Evolutionary conservation across 2,329 filamentous ascomycete species (phyloP).

Genomic region (Monilinia vaccinii-corymbosi): DNA sequence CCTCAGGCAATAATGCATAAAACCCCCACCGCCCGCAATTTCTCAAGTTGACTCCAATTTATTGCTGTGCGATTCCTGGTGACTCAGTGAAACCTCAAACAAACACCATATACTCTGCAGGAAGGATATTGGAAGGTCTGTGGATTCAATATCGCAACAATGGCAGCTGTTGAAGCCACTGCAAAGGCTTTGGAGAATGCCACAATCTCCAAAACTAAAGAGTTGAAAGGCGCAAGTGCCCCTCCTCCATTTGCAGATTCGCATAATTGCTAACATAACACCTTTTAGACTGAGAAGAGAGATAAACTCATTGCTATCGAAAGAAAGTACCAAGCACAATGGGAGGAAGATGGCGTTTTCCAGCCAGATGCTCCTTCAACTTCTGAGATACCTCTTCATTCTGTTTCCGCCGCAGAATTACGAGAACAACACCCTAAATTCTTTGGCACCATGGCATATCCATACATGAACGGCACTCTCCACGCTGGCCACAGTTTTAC

Average conservation of each 20-base stretch:
- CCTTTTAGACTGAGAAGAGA: slow-evolving; percentile 67
- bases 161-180: slow-evolving; percentile 34
- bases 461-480: slow-evolving; percentile 80
- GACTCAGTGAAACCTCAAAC: slow-evolving; percentile 13
- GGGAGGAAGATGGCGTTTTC: slow-evolving; percentile 72
- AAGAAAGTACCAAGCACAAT: slow-evolving; percentile 86
- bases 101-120: neutral
- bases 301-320: slow-evolving; percentile 74
- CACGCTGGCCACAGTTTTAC: slow-evolving; percentile 93
- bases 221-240: slow-evolving; percentile 46
- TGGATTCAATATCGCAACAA: slow-evolving; percentile 27
- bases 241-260: slow-evolving; percentile 13
- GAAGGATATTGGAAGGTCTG: slow-evolving; percentile 6
- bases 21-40: slow-evolving; percentile 15
- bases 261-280: slow-evolving; percentile 19
- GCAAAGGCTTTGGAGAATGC: slow-evolving; percentile 42
- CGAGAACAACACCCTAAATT: slow-evolving; percentile 82
- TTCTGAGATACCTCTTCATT: slow-evolving; percentile 65
- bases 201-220: slow-evolving; percentile 49
- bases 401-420: slow-evolving; percentile 64
- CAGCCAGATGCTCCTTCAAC: slow-evolving; percentile 75
- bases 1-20: slow-evolving; percentile 12
- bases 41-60: slow-evolving; percentile 7
- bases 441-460: slow-evolving; percentile 71
- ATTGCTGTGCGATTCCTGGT: slow-evolving; percentile 10